phyloP scores from a whole-genome alignment of 192 early-diverging fungal species.

The Backusella tuberculispora region DNA sequence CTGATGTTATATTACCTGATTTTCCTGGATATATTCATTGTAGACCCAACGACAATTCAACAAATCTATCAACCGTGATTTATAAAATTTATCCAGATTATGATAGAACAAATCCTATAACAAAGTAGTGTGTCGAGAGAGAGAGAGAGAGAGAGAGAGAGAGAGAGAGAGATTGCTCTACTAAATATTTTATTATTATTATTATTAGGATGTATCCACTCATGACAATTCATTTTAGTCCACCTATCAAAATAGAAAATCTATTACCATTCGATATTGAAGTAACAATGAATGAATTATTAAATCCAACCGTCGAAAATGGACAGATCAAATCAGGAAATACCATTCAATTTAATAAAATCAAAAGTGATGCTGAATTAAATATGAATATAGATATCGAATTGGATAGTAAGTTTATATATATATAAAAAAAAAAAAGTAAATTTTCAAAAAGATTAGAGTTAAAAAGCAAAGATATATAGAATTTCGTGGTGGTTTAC shows the following conservation, averaged over 20 bases:
- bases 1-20: slow-evolving; percentile 49
- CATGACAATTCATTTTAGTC: slow-evolving; percentile 57
- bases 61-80: not conserved
- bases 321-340: not conserved
- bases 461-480: no score
- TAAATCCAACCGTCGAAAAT: not conserved
- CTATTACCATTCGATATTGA: slow-evolving; percentile 75
- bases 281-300: not conserved
- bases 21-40: slow-evolving; percentile 43
- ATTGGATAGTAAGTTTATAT: not conserved
- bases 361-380: slow-evolving; percentile 6
- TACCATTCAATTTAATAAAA: not conserved
- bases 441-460: no score
- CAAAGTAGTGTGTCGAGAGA: no score
- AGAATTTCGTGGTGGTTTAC: not conserved
- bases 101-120: slow-evolving; percentile 28
- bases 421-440: no score
- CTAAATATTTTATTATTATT: not conserved
- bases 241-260: slow-evolving; percentile 79
- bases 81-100: slow-evolving; percentile 50
- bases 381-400: not conserved
- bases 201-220: slow-evolving; percentile 58
- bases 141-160: no score
- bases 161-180: no score
- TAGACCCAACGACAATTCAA: slow-evolving; percentile 5